These are phyloP conservation scores for Clavaria fumosa DNA, from an alignment of 768 basidiomycete species.

Conservation along the genomic window DNA sequence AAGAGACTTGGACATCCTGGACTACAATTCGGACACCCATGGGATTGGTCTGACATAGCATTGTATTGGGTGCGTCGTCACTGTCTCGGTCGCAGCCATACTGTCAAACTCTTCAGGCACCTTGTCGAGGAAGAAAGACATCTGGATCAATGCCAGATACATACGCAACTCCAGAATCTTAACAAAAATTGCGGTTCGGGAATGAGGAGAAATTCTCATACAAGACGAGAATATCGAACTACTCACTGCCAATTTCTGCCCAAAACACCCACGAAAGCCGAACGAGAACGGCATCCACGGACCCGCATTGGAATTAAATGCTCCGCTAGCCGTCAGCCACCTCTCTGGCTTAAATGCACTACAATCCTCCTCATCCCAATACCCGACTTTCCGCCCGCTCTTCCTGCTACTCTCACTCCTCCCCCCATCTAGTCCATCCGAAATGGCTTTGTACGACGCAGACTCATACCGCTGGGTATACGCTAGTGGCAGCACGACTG, in stretches of 20 bases:
- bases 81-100: neutral
- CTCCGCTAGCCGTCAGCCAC: neutral
- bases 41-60: neutral
- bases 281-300: constrained; percentile 1
- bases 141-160: neutral
- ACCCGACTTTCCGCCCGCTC: too few species aligned
- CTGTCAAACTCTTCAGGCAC: constrained; percentile 1
- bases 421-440: too few species aligned
- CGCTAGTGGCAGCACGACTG: too few species aligned
- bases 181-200: too few species aligned
- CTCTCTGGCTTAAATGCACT: neutral
- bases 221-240: neutral
- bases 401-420: neutral
- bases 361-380: too few species aligned
- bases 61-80: neutral
- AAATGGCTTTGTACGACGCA: neutral
- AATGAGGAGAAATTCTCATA: neutral
- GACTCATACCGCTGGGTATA: too few species aligned
- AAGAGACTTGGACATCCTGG: too few species aligned
- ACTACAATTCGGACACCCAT: neutral
- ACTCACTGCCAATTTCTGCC: neutral
- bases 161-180: constrained; percentile 1
- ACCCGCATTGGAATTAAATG: neutral
- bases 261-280: neutral
- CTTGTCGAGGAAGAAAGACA: neutral